Base-by-base conservation (phyloP, 768 basidiomycete species). In the Lactifluus echinatus region DNA sequence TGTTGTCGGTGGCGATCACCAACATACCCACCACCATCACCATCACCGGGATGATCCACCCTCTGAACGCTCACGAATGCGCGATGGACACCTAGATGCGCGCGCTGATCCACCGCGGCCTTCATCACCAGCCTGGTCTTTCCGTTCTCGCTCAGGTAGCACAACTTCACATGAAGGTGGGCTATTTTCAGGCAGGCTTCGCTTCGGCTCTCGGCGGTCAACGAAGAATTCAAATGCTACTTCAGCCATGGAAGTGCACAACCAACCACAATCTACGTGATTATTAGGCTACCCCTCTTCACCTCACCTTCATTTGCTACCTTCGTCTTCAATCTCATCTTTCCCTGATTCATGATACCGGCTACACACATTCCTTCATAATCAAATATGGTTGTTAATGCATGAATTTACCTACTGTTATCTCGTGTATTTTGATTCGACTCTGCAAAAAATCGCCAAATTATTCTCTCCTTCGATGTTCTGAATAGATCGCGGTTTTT, bases 71-170 rank as follows among this genome's bases (percentile, higher is more conserved):
- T 64, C 71, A 17, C 71, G 74, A 39, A 71, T 69, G 55, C 75
- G 76, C 46, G 74, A 76, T 31, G 74, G 78, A 44, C 80, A 79
- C 61, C 71, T 84, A 21, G 80, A 86, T 36, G 73, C 78, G 23
- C 76, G 75, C 24, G 63, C 71, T 37, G 80, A 81, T 17, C 63
- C 69, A 44, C 68, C 74, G 3, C 81, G 89, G 23, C 89, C 89
- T 2, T 78, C 74, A 17, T 91, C 89, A 4, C 89, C 89, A 0
- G 84, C 87, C 0, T 92, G 87, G 88, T 90, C 88, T 0, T 84
- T 90, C 75, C 84, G 89, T 17, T 92, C 89, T 21, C 78, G 84
- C 24, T 77, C 85, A 1, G 87, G 87, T n/a, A 88, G 87, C 62
- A 67, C 81, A 0, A 78, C 82, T 49, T 87, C 86, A 5, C 82